phyloP scores from a whole-genome alignment of 495 filamentous ascomycete species.

The Neurospora sp. region DNA sequence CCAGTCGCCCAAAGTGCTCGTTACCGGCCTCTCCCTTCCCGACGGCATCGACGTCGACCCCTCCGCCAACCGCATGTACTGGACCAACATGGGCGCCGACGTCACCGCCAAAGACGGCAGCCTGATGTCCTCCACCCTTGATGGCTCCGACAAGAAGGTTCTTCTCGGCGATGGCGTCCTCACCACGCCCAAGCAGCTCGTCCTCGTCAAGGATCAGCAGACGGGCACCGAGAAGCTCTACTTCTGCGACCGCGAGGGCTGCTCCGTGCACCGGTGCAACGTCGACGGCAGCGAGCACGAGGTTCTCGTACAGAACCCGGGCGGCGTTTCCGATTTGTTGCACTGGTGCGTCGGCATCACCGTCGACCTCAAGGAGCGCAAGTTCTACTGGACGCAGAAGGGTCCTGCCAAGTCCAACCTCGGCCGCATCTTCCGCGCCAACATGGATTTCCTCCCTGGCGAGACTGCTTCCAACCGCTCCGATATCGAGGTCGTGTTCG shows the following conservation, averaged over 20 bases:
- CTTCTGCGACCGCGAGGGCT: conserved; percentile 46
- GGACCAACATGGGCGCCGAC: conserved; percentile 42
- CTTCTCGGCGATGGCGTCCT: conserved; percentile 24
- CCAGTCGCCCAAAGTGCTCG: conserved; percentile 6
- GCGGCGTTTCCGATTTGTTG: conserved; percentile 15
- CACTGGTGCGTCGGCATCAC: conserved; percentile 47
- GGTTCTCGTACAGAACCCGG: conserved; percentile 25
- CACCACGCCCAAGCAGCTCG: conserved; percentile 46
- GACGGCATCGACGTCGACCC: conserved; percentile 38
- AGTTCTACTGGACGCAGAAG: conserved; percentile 50
- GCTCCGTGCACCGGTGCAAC: conserved; percentile 33
- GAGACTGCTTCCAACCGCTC: conserved; percentile 4
- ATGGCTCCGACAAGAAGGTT: conserved; percentile 27
- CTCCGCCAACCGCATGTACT: conserved; percentile 32
- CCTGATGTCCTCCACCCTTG: conserved; percentile 30
- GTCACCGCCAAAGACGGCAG: conserved; percentile 28
- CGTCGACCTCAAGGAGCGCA: conserved; percentile 21
- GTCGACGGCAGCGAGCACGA: conserved; percentile 36
- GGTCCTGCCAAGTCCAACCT: conserved; percentile 33
- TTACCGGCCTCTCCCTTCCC: conserved; percentile 29
- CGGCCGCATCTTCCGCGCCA: conserved; percentile 39
- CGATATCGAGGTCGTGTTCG: conserved; percentile 35
- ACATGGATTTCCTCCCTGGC: conserved; percentile 17
- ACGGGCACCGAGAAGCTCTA: conserved; percentile 23
- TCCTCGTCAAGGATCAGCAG: conserved; percentile 18